A percentile compares a stretch with the other conserved stretches of the same genome.
phyloP scores from a whole-genome alignment of 2,329 filamentous ascomycete genomes.

The Exophiala sp. region DNA sequence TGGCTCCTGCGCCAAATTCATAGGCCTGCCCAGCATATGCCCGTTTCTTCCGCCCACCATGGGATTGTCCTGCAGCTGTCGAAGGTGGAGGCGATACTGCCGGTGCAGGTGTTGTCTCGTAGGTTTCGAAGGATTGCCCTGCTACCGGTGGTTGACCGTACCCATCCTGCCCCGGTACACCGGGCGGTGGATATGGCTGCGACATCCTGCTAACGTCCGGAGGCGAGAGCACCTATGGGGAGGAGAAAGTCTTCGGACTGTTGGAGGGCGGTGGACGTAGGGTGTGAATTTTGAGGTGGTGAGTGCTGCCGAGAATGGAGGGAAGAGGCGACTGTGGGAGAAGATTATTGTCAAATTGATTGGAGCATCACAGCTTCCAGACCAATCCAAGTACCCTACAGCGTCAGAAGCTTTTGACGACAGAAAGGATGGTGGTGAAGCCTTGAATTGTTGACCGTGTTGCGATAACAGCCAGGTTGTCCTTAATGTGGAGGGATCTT shows the following conservation, averaged over 20 bases:
- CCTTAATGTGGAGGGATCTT: conserved; percentile 14
- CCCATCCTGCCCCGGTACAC: conserved; percentile 37
- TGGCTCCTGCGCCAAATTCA: conserved; percentile 82
- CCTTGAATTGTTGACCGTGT: not conserved
- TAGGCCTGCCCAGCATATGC: conserved; percentile 92
- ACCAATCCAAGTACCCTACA: not conserved
- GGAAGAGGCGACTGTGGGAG: conserved; percentile 14
- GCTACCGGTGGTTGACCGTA: conserved; percentile 41
- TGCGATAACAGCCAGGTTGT: conserved; percentile 19
- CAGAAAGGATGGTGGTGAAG: not conserved
- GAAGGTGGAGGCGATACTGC: conserved; percentile 32
- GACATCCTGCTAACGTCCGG: conserved; percentile 32
- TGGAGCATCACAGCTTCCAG: conserved; percentile 12
- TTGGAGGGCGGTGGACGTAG: not conserved
- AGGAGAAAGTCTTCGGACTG: not conserved
- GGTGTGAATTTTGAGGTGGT: conserved; percentile 7
- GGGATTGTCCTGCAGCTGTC: conserved; percentile 26
- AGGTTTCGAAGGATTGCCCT: conserved; percentile 36
- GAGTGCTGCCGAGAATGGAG: conserved; percentile 10
- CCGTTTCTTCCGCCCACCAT: conserved; percentile 66
- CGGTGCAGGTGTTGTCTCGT: conserved; percentile 35
- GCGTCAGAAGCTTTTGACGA: not conserved
- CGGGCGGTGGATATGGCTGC: conserved; percentile 34
- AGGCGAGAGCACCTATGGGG: not conserved
- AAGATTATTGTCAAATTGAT: conserved; percentile 8